Evolutionary conservation across 192 early-diverging fungal species (phyloP).

Genomic region (Gaertneriomyces semiglobifer): DNA sequence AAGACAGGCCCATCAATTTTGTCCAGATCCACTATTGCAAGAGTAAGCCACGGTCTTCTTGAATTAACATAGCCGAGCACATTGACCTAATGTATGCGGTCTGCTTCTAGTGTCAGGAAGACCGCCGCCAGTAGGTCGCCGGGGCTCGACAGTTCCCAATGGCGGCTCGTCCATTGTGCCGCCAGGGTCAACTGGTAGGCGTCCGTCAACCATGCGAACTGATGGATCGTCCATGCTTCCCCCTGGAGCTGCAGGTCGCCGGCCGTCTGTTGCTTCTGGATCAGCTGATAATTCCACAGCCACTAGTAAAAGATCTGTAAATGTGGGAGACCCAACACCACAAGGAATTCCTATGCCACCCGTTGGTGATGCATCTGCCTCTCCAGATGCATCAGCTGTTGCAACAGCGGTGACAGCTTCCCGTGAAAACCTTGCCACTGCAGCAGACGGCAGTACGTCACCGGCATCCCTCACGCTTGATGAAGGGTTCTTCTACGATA

Average conservation of each 20-base stretch:
- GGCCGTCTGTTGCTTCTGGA: not conserved
- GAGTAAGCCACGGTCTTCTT: no score
- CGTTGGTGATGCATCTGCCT: constrained; percentile 10
- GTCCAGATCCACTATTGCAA: no score
- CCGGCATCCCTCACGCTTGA: constrained; percentile 2
- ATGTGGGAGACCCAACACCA: constrained; percentile 21
- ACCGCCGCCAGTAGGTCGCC: no score
- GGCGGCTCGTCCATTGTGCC: not conserved
- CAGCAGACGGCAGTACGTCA: not conserved
- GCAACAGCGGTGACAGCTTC: constrained; percentile 13
- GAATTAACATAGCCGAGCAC: no score
- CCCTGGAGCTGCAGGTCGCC: not conserved
- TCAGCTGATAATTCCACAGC: constrained; percentile 1
- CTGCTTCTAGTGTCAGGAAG: no score
- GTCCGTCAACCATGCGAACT: not conserved
- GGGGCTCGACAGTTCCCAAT: no score
- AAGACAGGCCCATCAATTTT: no score
- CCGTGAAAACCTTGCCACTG: not conserved
- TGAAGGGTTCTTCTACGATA: constrained; percentile 31
- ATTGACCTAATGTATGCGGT: no score
- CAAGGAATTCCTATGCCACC: constrained; percentile 11
- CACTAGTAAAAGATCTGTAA: constrained; percentile 6
- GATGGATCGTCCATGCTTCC: constrained; percentile 1
- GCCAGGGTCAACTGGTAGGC: not conserved
- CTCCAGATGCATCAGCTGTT: constrained; percentile 7